phyloP scores from a whole-genome alignment of 2,329 filamentous ascomycete species.

The Exophiala aquamarina region DNA sequence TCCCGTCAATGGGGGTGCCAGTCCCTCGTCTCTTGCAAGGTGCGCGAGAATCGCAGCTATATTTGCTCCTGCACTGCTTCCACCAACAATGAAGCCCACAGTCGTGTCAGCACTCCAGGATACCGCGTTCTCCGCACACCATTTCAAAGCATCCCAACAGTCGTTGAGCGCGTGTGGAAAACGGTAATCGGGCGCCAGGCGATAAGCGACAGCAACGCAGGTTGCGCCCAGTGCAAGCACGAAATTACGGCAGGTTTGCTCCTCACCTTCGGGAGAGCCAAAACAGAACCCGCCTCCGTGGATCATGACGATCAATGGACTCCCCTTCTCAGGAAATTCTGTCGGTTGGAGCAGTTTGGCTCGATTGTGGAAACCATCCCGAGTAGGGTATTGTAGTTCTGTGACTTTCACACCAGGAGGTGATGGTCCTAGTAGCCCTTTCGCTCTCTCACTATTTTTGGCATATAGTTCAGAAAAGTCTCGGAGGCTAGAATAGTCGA shows the following conservation, averaged over 20 bases:
- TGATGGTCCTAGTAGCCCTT: conserved; percentile 10
- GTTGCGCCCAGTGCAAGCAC: conserved; percentile 16
- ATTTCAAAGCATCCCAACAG: conserved; percentile 10
- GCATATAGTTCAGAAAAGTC: conserved; percentile 6
- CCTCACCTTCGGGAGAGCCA: conserved; percentile 24
- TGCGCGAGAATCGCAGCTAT: conserved; percentile 34
- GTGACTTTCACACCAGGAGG: conserved; percentile 16
- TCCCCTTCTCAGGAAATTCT: neutral
- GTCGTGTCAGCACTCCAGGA: conserved; percentile 37
- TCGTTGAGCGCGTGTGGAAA: conserved; percentile 22
- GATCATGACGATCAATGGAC: conserved; percentile 22
- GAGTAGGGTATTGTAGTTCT: conserved; percentile 21
- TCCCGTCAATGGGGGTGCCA: conserved; percentile 46
- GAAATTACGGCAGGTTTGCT: conserved; percentile 17
- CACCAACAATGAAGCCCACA: conserved; percentile 50
- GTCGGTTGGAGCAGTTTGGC: conserved; percentile 21
- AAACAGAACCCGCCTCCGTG: conserved; percentile 30
- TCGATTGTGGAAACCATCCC: conserved; percentile 23
- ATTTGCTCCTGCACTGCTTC: conserved; percentile 46
- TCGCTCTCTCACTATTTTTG: conserved; percentile 11
- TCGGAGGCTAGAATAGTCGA: conserved; percentile 10
- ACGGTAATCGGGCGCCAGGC: conserved; percentile 17
- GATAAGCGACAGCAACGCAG: conserved; percentile 17
- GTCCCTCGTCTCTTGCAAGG: conserved; percentile 32
- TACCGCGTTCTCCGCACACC: conserved; percentile 26